These are phyloP conservation scores for Puya raimondii DNA, from an alignment of 176 grass and related monocot genomes.

Conservation along the genomic window DNA sequence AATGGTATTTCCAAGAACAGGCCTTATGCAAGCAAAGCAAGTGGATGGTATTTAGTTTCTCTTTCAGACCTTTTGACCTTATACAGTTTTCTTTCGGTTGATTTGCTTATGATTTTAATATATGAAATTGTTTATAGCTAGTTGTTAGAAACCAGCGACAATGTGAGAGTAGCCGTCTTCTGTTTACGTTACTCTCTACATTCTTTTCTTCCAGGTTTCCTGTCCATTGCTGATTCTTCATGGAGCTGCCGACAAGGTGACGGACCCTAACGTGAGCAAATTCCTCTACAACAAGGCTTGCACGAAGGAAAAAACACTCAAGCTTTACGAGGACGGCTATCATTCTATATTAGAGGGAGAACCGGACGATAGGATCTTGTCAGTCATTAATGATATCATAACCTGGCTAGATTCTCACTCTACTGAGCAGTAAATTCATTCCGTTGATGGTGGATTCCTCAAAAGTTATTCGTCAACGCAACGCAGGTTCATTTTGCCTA, in stretches of 20 bases:
- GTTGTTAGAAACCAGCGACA: conserved; percentile 5
- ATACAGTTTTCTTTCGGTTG: too few relatives aligned
- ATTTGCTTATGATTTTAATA: too few relatives aligned
- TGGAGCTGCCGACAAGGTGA: conserved; percentile 88
- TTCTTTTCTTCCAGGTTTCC: conserved; percentile 33
- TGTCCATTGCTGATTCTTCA: conserved; percentile 90
- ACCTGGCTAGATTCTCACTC: conserved; percentile 77
- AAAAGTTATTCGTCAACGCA: too few relatives aligned
- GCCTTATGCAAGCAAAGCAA: too few relatives aligned
- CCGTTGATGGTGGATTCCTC: too few relatives aligned
- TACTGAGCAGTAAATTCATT: not conserved
- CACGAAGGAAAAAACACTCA: conserved; percentile 70
- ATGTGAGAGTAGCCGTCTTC: not conserved
- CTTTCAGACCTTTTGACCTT: too few relatives aligned
- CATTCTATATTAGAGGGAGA: conserved; percentile 87
- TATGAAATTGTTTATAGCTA: too few relatives aligned
- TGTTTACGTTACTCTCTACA: not conserved
- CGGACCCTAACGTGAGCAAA: conserved; percentile 71
- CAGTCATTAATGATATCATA: conserved; percentile 70
- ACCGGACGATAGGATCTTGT: conserved; percentile 58
- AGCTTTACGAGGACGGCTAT: conserved; percentile 73
- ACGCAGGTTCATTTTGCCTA: too few relatives aligned
- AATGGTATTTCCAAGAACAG: too few relatives aligned
- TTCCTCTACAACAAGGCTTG: conserved; percentile 67
- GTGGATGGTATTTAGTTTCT: too few relatives aligned